A percentile compares a stretch with the other conserved stretches of the same genome.
Conservation (phyloP, 2,329 filamentous ascomycete genomes). For the Sarocladium brachiariae region DNA sequence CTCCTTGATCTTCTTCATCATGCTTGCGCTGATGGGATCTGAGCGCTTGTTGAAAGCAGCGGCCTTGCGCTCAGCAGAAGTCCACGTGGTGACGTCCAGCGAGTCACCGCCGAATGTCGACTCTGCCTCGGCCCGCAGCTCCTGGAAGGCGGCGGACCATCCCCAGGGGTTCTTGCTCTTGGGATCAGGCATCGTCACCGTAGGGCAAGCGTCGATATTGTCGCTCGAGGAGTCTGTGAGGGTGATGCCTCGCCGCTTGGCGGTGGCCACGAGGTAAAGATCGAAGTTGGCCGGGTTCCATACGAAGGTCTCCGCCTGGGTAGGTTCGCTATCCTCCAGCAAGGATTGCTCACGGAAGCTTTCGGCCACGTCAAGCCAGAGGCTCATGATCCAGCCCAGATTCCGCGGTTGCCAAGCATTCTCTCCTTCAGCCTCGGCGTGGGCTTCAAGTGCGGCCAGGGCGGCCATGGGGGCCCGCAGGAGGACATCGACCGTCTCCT, state of each 20-base stretch:
- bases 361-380: constrained; percentile 22
- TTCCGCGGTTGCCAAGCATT: constrained; percentile 26
- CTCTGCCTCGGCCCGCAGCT: neutral
- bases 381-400: constrained; percentile 30
- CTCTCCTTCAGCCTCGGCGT: neutral
- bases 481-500: constrained; percentile 14
- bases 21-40: neutral
- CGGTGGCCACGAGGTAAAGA: constrained; percentile 26
- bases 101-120: neutral
- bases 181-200: constrained; percentile 10
- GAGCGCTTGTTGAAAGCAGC: neutral
- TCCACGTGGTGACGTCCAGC: constrained; percentile 4
- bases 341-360: constrained; percentile 12
- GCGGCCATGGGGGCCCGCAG: constrained; percentile 29
- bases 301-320: constrained; percentile 16
- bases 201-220: neutral
- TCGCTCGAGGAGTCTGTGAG: constrained; percentile 13
- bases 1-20: constrained; percentile 6
- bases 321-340: constrained; percentile 15
- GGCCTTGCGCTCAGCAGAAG: neutral
- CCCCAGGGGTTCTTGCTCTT: constrained; percentile 3
- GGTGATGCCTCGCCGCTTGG: constrained; percentile 25
- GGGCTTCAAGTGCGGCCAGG: constrained; percentile 20
- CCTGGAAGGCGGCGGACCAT: neutral
- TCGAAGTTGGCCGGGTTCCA: constrained; percentile 20